These are phyloP conservation scores for Prunus campanulata DNA, from an alignment of 306 rosid genomes.

Conservation along the genomic window DNA sequence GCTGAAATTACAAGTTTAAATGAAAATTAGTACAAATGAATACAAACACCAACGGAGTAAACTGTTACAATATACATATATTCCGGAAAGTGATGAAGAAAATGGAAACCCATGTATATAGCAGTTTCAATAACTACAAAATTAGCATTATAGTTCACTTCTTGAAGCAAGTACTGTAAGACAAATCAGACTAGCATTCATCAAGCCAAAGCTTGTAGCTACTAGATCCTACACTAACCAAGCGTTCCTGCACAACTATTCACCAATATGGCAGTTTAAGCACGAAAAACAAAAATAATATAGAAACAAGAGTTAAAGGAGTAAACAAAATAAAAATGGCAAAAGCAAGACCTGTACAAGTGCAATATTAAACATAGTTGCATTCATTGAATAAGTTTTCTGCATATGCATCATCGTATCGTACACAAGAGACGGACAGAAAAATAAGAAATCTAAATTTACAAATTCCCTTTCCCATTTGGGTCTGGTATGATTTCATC, in stretches of 20 bases:
- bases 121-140: not conserved
- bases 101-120: not conserved
- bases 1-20: slow-evolving; percentile 25
- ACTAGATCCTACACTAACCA: not conserved
- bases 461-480: not conserved
- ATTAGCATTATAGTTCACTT: not conserved
- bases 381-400: not conserved
- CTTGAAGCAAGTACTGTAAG: not conserved
- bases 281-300: not conserved
- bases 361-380: not conserved
- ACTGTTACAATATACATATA: not conserved
- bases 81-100: not conserved
- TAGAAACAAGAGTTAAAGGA: no score
- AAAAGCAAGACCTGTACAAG: not conserved
- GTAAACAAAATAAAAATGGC: not conserved
- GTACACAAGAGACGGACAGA: not conserved
- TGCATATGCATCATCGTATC: no score
- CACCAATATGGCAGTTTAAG: not conserved
- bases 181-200: not conserved
- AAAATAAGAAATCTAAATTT: not conserved
- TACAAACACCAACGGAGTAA: not conserved
- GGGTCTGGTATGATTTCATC: not conserved
- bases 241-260: not conserved
- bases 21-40: not conserved
- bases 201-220: not conserved